Evolutionary conservation across 345 rosid species (phyloP), one percentile per base, ranked within the genome.

Genomic region (Lagerstroemia speciosa): DNA sequence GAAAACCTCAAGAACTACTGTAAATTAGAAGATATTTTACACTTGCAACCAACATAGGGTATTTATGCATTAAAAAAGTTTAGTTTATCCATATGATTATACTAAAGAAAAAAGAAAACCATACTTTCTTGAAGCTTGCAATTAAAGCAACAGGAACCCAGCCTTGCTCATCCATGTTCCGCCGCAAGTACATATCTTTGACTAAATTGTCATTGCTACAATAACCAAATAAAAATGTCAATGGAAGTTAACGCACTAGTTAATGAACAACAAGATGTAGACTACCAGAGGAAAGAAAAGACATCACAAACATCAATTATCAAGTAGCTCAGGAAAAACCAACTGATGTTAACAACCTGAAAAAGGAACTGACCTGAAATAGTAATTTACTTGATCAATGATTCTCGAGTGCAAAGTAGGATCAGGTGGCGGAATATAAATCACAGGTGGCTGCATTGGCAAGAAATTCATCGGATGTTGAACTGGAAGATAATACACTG

Each of bases 101-200:
- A 14, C 12, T 0, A 38, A 38, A 38, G 12, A 50, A 31, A 37
- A 53, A 20, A 29, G 32, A 22, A 73, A 53, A 70, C 74, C 95
- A 79, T 72, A 93, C 98, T 84, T 79, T 87, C 10, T 85, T 89
- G 84, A 93, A 93, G 75, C 86, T 80, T 63, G 98, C 96, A 67
- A 93, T 79, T 67, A 86, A 74, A 70, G 70, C 70, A 66, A 93
- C 72, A 16, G 87, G 81, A 75, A 81, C 92, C 93, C 90, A 93
- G 65, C 98, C 98, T 69, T 89, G 87, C 10, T 83, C 89, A 86
- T 93, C 94, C 98, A 93, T 93, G 73, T 76, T 80, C 74, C 69
- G 79, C 71, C 97, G 87, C 87, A 93, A 83, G 84, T 69, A 93
- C 67, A 68, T 75, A 79, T 93, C 98, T 75, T 71, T 83, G 70